These are phyloP conservation scores for Coemansia asiatica DNA, from an alignment of 192 early-diverging fungal species.

Conservation along the genomic window DNA sequence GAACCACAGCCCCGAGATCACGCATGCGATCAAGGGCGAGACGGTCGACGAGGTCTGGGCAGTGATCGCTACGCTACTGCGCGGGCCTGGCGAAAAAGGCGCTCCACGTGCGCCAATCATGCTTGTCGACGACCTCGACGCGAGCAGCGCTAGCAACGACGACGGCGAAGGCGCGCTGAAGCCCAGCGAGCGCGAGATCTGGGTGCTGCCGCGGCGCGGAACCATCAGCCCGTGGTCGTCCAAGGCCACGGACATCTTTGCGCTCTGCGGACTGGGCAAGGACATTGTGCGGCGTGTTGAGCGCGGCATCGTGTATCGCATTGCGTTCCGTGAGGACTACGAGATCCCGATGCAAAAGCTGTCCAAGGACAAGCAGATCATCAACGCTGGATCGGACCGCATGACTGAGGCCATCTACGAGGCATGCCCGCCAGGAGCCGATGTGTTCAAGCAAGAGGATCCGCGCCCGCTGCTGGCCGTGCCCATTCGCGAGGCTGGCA, in stretches of 20 bases:
- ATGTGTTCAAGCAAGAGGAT: conserved; percentile 70
- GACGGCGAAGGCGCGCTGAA: conserved; percentile 7
- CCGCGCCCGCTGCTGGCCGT: conserved; percentile 66
- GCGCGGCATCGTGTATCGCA: conserved; percentile 77
- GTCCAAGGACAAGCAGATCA: conserved; percentile 56
- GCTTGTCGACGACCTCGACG: conserved; percentile 21
- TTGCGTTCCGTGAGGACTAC: conserved; percentile 51
- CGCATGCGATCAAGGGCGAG: conserved; percentile 10
- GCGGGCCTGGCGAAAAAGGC: conserved; percentile 31
- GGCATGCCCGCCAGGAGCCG: conserved; percentile 61
- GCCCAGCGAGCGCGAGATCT: conserved; percentile 37
- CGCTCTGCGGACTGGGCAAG: conserved; percentile 78
- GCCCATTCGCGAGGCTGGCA: conserved; percentile 36
- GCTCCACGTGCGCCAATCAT: conserved; percentile 28
- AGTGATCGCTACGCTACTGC: conserved; percentile 35
- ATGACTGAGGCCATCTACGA: conserved; percentile 89
- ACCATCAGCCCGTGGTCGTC: conserved; percentile 99
- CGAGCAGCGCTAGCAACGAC: background rate
- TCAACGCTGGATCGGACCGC: conserved; percentile 71
- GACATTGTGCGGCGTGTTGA: conserved; percentile 78
- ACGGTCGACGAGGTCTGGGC: conserved; percentile 30
- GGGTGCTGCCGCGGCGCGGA: conserved; percentile 87
- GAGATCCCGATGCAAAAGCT: conserved; percentile 25
- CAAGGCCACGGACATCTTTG: conserved; percentile 98
- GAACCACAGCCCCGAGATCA: conserved; percentile 33